Base-by-base conservation (phyloP, 1,284 basidiomycete genomes). In the Stygiomarasmius scandens region DNA sequence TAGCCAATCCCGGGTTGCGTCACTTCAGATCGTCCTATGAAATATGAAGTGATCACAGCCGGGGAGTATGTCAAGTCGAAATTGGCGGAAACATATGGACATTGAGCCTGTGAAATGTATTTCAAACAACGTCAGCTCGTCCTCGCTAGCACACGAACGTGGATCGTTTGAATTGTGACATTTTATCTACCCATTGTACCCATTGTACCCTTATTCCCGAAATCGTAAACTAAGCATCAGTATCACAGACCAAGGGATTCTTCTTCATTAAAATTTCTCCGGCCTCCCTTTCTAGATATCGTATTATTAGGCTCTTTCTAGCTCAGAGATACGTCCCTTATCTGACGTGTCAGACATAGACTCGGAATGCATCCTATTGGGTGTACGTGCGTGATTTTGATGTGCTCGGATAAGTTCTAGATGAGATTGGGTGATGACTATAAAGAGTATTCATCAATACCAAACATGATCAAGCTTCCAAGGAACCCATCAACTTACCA, bases 1-100 rank as follows among this genome's bases (percentile, higher is more conserved):
- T 55, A 89, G 86, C 84, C 89, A 6, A 83, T 92, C 48, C 78
- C 83, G 1, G 85, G 84, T 44, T 93, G 90, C 63, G 79, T 91
- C 16, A 85, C 86, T 0, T 63, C 74, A 0, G 80, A 84, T 1
- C 73, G 82, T 16, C 90, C 89, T 1, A 74, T 80, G 19, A 81
- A 80, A 64, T 92, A 92, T 67, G 83, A 86, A 36, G 73, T 80
- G 2, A 74, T 88, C 45, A 83, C 77, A 6, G 86, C 87, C 0
- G 88, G 87, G 20, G 87, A 89, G 60, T 87, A 86, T 64, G 83
- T 90, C 58, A 83, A 85, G 68, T 70, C 75, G 10, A 75, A 85
- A 48, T 69, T 88, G 46, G 73, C 81, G 57, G 83, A 81, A 38
- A 86, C 85, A 0, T 88, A 85, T 61, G 67, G 66, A 19, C 71